phyloP scores from a whole-genome alignment of 2,329 filamentous ascomycete species.

The Dactylellina parvicollis region DNA sequence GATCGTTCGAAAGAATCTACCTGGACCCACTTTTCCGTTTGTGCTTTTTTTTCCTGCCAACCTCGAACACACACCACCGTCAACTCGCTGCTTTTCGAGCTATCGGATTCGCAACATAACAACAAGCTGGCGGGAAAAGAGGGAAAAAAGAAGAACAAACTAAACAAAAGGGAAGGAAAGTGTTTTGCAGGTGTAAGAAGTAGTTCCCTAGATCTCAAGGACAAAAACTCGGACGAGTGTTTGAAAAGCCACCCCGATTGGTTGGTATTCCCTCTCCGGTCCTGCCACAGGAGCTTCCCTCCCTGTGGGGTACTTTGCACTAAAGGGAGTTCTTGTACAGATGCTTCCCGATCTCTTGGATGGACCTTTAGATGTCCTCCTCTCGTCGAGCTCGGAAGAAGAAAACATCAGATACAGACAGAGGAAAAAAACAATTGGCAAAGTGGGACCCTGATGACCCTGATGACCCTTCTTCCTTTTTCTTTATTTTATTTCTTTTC shows the following conservation, averaged over 20 bases:
- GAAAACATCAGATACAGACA: not conserved
- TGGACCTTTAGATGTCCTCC: not conserved
- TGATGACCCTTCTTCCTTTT: slow-evolving; percentile 2
- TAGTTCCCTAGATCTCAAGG: not conserved
- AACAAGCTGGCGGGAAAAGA: too few species aligned
- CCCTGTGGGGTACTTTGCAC: too few species aligned
- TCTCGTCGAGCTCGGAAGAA: not conserved
- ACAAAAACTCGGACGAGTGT: not conserved
- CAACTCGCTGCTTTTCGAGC: too few species aligned
- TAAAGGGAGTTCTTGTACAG: too few species aligned
- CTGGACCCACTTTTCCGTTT: slow-evolving; percentile 30
- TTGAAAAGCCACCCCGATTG: not conserved
- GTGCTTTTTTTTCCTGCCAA: not conserved
- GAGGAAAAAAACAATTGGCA: slow-evolving; percentile 18
- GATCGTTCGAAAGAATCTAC: slow-evolving; percentile 19
- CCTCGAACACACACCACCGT: not conserved
- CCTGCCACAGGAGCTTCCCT: not conserved
- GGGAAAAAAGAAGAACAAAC: too few species aligned
- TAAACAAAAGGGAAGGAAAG: too few species aligned
- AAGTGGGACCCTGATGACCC: slow-evolving; percentile 8
- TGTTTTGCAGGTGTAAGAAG: slow-evolving; percentile 1
- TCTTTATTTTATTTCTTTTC: not conserved
- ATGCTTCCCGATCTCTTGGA: not conserved
- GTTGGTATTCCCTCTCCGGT: not conserved
- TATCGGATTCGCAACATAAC: too few species aligned